Evolutionary conservation across 2,329 filamentous ascomycete genomes (phyloP).

Genomic region (Ustilaginoidea virens): DNA sequence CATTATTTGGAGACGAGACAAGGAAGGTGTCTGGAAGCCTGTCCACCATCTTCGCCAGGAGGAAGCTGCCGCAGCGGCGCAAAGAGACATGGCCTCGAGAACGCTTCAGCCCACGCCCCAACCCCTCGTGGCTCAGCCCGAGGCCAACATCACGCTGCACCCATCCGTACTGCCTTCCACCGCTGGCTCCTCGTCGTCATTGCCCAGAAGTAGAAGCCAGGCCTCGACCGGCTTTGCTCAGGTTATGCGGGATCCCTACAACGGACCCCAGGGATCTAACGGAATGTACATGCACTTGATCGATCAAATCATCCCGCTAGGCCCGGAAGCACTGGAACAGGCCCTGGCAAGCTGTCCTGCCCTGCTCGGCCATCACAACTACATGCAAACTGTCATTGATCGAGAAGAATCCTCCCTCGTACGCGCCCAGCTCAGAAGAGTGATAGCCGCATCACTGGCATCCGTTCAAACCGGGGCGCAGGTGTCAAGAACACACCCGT

Average conservation of each 20-base stretch:
- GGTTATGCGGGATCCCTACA: slow-evolving; percentile 1
- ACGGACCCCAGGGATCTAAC: slow-evolving; percentile 9
- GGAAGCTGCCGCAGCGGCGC: slow-evolving; percentile 43
- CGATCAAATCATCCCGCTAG: slow-evolving; percentile 35
- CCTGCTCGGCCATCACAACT: slow-evolving; percentile 30
- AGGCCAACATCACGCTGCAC: background rate
- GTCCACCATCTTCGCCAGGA: slow-evolving; percentile 63
- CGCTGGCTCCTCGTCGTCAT: slow-evolving; percentile 1
- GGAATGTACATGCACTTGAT: slow-evolving; percentile 35
- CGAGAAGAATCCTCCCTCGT: slow-evolving; percentile 31
- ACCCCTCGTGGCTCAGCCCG: background rate
- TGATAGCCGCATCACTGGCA: slow-evolving; percentile 30
- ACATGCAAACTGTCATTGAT: slow-evolving; percentile 36
- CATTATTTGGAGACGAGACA: slow-evolving; percentile 83
- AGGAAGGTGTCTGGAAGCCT: slow-evolving; percentile 71
- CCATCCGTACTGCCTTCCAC: background rate
- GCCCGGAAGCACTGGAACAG: slow-evolving; percentile 28
- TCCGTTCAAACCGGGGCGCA: slow-evolving; percentile 31
- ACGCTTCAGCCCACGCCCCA: background rate
- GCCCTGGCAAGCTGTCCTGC: slow-evolving; percentile 30
- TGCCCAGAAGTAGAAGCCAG: background rate
- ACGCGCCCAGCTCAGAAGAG: slow-evolving; percentile 32
- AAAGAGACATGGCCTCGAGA: slow-evolving; percentile 10
- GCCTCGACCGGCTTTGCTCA: background rate
- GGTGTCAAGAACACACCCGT: slow-evolving; percentile 10